Evolutionary conservation across 176 grass and related monocot species (phyloP).

Genomic region (Pontederia paniculata): DNA sequence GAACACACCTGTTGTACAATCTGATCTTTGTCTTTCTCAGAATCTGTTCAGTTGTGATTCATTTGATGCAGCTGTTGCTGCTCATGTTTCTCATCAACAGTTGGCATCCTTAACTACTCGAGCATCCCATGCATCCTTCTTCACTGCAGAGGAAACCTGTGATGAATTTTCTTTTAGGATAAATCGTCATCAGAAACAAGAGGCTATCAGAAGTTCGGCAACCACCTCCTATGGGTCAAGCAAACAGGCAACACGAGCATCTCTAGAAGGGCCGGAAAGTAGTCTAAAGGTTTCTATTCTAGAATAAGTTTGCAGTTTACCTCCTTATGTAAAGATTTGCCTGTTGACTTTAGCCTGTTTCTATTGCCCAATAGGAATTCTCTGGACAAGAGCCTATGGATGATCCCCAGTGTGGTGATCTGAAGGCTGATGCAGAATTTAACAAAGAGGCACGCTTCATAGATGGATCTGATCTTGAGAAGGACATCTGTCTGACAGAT

Average conservation of each 20-base stretch:
- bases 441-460: constrained; percentile 23
- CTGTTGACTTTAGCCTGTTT: constrained; percentile 16
- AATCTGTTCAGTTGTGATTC: constrained; percentile 66
- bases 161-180: constrained; percentile 69
- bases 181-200: constrained; percentile 22
- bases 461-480: constrained; percentile 10
- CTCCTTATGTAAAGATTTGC: constrained; percentile 3
- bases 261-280: constrained; percentile 36
- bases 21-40: constrained; percentile 26
- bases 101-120: constrained; percentile 16
- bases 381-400: constrained; percentile 33
- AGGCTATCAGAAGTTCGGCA: constrained; percentile 32
- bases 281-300: constrained; percentile 61
- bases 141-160: constrained; percentile 81
- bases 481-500: constrained; percentile 49
- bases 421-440: constrained; percentile 15
- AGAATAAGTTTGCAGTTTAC: constrained; percentile 18
- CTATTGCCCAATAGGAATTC: constrained; percentile 41
- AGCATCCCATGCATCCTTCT: constrained; percentile 38
- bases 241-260: constrained; percentile 29
- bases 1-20: constrained; percentile 32
- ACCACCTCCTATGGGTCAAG: constrained; percentile 21
- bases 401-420: constrained; percentile 14
- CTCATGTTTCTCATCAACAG: constrained; percentile 62
- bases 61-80: constrained; percentile 90